These are phyloP conservation scores for Metschnikowia peoriensis DNA, from an alignment of 805 yeast genomes.

Conservation along the genomic window DNA sequence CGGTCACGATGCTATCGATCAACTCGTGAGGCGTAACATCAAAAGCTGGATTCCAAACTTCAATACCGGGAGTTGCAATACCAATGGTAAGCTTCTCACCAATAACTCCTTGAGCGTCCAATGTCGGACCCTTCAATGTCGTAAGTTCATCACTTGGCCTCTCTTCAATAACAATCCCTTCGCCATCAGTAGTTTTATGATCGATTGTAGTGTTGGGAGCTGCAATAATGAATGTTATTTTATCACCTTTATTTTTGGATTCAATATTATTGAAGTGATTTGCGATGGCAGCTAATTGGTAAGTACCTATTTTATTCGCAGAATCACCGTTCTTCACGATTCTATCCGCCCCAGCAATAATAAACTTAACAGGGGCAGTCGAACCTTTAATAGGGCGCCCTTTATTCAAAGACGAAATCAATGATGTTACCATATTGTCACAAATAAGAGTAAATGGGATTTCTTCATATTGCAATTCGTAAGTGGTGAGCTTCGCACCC, in stretches of 20 bases:
- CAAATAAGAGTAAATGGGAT: slow-evolving; percentile 89
- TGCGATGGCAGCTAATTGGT: slow-evolving; percentile 77
- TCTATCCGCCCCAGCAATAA: slow-evolving; percentile 94
- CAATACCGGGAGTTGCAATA: slow-evolving; percentile 79
- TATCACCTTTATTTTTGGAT: slow-evolving; percentile 28
- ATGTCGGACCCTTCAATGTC: slow-evolving; percentile 59
- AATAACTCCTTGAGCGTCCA: slow-evolving; percentile 24
- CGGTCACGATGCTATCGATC: slow-evolving; percentile 90
- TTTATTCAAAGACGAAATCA: slow-evolving; percentile 49
- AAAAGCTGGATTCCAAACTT: slow-evolving; percentile 95
- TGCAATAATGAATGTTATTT: slow-evolving; percentile 84
- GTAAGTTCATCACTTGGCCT: slow-evolving; percentile 81
- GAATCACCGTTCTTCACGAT: slow-evolving; percentile 92
- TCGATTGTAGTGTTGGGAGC: slow-evolving; percentile 95
- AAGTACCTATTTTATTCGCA: slow-evolving; percentile 95
- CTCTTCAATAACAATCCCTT: slow-evolving; percentile 79
- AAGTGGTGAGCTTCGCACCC: slow-evolving; percentile 91
- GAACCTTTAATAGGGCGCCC: slow-evolving; percentile 22
- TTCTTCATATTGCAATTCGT: slow-evolving; percentile 78
- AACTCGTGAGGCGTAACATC: slow-evolving; percentile 85
- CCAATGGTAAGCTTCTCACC: slow-evolving; percentile 55
- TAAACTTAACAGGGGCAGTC: slow-evolving; percentile 73
- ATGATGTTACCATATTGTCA: slow-evolving; percentile 87
- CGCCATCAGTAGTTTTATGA: slow-evolving; percentile 61
- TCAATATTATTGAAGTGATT: slow-evolving; percentile 39